Evolutionary conservation across 2,329 filamentous ascomycete genomes (phyloP).

Genomic region (Fusarium sp.): DNA sequence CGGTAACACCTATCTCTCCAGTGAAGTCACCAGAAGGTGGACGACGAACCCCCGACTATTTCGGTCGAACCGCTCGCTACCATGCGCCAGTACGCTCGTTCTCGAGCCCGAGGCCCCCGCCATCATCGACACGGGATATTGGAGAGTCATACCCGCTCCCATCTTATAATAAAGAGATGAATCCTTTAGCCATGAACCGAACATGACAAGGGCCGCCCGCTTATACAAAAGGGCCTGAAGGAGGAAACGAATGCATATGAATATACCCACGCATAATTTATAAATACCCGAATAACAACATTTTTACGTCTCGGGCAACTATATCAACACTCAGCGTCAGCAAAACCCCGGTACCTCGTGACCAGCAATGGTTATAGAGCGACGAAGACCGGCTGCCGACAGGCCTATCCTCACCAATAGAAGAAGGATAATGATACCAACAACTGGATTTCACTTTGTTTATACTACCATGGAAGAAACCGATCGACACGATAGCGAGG

Average conservation of each 20-base stretch:
- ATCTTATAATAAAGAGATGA: constrained; percentile 59
- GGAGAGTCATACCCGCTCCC: constrained; percentile 57
- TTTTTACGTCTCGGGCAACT: neutral
- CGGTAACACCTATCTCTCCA: constrained; percentile 67
- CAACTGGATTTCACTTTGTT: constrained; percentile 40
- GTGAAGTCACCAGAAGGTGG: constrained; percentile 56
- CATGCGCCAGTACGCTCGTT: constrained; percentile 69
- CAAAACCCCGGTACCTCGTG: constrained; percentile 2
- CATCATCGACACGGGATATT: constrained; percentile 59
- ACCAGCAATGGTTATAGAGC: constrained; percentile 1
- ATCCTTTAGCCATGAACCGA: constrained; percentile 71
- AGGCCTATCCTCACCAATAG: constrained; percentile 1
- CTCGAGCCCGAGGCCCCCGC: constrained; percentile 68
- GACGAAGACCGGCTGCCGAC: constrained; percentile 13
- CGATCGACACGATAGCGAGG: constrained; percentile 35
- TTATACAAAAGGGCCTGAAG: constrained; percentile 12
- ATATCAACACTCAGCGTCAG: neutral
- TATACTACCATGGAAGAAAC: constrained; percentile 12
- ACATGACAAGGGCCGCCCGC: constrained; percentile 56
- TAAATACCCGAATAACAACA: constrained; percentile 18
- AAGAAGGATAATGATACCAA: constrained; percentile 13
- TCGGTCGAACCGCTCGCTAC: constrained; percentile 68
- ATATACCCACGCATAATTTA: constrained; percentile 29
- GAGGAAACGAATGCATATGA: constrained; percentile 21
- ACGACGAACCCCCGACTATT: constrained; percentile 69